A percentile compares a stretch with the other conserved stretches of the same genome.
Evolutionary conservation across 345 rosid species (phyloP).

Genomic region (Passiflora organensis): DNA sequence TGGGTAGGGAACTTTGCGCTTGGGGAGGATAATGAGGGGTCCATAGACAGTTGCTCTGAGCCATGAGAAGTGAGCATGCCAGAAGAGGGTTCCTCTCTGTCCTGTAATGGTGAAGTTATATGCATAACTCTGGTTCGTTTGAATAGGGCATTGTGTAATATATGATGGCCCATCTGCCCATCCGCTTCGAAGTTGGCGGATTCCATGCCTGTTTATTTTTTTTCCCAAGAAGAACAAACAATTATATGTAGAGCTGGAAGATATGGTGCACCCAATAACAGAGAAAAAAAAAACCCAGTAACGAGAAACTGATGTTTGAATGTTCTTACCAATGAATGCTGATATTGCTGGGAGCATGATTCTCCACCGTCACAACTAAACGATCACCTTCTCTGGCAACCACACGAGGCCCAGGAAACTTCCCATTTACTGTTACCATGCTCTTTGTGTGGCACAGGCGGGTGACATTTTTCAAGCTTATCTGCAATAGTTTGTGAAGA

Average conservation of each 20-base stretch:
- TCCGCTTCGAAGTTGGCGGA: slow-evolving; percentile 58
- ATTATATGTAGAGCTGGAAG: too few relatives aligned
- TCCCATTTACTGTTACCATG: slow-evolving; percentile 47
- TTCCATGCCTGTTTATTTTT: slow-evolving; percentile 53
- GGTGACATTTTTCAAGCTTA: slow-evolving; percentile 35
- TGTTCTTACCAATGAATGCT: slow-evolving; percentile 47
- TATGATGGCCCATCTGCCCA: slow-evolving; percentile 87
- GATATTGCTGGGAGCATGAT: slow-evolving; percentile 43
- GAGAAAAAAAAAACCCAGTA: neutral
- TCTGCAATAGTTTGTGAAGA: slow-evolving; percentile 18
- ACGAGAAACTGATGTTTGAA: neutral
- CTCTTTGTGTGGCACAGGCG: slow-evolving; percentile 44
- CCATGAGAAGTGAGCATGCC: slow-evolving; percentile 80
- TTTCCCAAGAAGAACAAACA: neutral
- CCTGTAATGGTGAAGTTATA: slow-evolving; percentile 67
- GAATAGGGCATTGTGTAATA: slow-evolving; percentile 75
- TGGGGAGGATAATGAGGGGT: slow-evolving; percentile 65
- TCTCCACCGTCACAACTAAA: slow-evolving; percentile 41
- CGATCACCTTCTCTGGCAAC: slow-evolving; percentile 52
- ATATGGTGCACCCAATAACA: too few relatives aligned
- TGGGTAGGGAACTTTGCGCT: slow-evolving; percentile 48
- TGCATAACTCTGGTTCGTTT: slow-evolving; percentile 48
- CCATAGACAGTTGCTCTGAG: slow-evolving; percentile 67
- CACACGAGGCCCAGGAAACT: slow-evolving; percentile 51
- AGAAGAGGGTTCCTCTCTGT: slow-evolving; percentile 72